These are phyloP conservation scores for Amoeboradix gromovi DNA, from an alignment of 371 early-diverging fungal species.

Conservation along the genomic window DNA sequence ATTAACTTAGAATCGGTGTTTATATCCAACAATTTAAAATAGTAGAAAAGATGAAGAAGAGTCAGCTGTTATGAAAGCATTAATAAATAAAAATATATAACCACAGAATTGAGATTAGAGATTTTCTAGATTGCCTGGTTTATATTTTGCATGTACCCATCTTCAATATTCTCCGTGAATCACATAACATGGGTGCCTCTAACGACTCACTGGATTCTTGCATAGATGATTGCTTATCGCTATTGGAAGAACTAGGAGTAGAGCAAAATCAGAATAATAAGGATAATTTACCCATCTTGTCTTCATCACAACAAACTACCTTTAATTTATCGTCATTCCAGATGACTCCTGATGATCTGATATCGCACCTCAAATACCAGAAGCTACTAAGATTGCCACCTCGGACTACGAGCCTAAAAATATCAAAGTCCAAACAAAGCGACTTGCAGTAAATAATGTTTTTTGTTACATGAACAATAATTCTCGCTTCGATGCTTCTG, in stretches of 20 bases:
- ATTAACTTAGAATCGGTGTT: background rate
- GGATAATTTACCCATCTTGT: too few relatives aligned
- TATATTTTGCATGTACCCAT: too few relatives aligned
- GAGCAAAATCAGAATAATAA: too few relatives aligned
- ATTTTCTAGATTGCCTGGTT: too few relatives aligned
- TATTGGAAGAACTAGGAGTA: too few relatives aligned
- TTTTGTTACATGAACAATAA: background rate
- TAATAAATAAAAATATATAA: too few relatives aligned
- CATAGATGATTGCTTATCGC: too few relatives aligned
- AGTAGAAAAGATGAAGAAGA: background rate
- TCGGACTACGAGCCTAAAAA: background rate
- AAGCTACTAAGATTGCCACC: background rate
- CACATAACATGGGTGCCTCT: too few relatives aligned
- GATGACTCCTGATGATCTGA: background rate
- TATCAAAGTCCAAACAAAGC: background rate
- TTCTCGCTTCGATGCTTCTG: constrained; percentile 10
- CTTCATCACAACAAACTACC: background rate
- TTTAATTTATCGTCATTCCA: background rate
- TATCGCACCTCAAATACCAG: background rate
- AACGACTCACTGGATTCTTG: too few relatives aligned
- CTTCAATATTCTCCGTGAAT: too few relatives aligned
- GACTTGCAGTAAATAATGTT: background rate
- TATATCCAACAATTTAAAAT: background rate
- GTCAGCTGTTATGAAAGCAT: too few relatives aligned
- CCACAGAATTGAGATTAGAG: too few relatives aligned